Conservation (phyloP, 106 monocot genomes). For the Dendrobium catenatum region DNA sequence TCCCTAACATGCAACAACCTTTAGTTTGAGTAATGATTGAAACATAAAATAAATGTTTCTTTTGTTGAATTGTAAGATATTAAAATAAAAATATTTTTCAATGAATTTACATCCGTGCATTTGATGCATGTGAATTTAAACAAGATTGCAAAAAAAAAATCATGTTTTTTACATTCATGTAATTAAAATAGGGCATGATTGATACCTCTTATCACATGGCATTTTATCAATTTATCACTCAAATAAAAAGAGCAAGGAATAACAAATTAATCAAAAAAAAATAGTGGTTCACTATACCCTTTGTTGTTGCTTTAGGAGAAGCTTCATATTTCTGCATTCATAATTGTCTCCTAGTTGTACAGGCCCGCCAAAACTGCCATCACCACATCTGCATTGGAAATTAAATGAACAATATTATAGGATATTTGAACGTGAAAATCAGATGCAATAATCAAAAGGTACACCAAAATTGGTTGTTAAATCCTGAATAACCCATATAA, state of each 20-base stretch:
- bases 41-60: too few species aligned
- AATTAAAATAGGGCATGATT: neutral
- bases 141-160: too few species aligned
- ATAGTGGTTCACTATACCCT: conserved; percentile 31
- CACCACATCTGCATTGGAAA: conserved; percentile 65
- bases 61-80: too few species aligned
- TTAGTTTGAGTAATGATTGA: too few species aligned
- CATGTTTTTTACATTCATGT: too few species aligned
- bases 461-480: neutral
- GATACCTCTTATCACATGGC: neutral
- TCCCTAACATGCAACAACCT: too few species aligned
- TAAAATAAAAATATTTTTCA: too few species aligned
- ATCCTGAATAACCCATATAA: neutral
- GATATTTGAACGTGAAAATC: neutral
- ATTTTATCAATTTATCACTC: neutral
- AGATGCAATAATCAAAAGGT: neutral
- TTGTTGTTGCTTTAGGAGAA: conserved; percentile 88
- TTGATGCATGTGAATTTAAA: too few species aligned
- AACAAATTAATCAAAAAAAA: conserved; percentile 1
- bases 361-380: conserved; percentile 87
- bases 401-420: neutral
- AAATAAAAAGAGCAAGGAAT: neutral
- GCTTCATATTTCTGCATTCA: conserved; percentile 95
- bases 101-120: too few species aligned
- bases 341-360: conserved; percentile 95